Conservation (phyloP, 345 rosid genomes). For the Lepidium didymum region DNA sequence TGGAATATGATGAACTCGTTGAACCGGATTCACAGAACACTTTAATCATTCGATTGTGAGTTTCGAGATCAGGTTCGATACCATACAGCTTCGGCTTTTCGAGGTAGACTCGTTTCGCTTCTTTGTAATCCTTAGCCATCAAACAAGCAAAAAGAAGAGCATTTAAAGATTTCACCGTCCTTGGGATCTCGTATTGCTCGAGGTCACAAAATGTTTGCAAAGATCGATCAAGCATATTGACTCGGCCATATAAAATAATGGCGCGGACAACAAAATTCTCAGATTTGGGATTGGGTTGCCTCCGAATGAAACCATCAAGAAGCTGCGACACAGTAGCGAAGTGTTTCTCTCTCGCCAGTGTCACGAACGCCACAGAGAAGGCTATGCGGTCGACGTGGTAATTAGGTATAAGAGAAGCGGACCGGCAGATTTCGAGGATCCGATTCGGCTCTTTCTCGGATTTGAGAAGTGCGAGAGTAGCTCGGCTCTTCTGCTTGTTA, state of each 20-base stretch:
- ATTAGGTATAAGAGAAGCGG: constrained; percentile 55
- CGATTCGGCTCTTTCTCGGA: constrained; percentile 61
- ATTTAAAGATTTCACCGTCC: constrained; percentile 58
- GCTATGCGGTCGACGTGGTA: constrained; percentile 50
- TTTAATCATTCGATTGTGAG: constrained; percentile 52
- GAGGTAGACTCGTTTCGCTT: constrained; percentile 53
- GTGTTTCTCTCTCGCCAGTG: constrained; percentile 44
- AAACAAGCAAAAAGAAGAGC: constrained; percentile 58
- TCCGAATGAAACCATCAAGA: constrained; percentile 48
- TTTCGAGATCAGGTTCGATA: constrained; percentile 54
- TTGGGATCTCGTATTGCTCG: constrained; percentile 32
- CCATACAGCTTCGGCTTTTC: constrained; percentile 46
- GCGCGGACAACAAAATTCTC: constrained; percentile 58
- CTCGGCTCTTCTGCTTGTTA: constrained; percentile 49
- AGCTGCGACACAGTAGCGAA: constrained; percentile 40
- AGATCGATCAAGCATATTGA: constrained; percentile 65
- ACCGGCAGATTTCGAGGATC: constrained; percentile 69
- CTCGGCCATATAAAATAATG: constrained; percentile 68
- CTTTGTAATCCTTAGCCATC: constrained; percentile 40
- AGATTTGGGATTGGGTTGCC: constrained; percentile 51
- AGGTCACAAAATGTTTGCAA: constrained; percentile 44
- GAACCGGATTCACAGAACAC: constrained; percentile 54
- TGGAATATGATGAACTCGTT: constrained; percentile 51
- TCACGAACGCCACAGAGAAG: constrained; percentile 63
- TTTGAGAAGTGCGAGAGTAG: constrained; percentile 59